A percentile compares a stretch with the other conserved stretches of the same genome.
These are phyloP conservation scores for Wallacemonas sp. DNA, from an alignment of 208 protist species.

Conservation along the genomic window DNA sequence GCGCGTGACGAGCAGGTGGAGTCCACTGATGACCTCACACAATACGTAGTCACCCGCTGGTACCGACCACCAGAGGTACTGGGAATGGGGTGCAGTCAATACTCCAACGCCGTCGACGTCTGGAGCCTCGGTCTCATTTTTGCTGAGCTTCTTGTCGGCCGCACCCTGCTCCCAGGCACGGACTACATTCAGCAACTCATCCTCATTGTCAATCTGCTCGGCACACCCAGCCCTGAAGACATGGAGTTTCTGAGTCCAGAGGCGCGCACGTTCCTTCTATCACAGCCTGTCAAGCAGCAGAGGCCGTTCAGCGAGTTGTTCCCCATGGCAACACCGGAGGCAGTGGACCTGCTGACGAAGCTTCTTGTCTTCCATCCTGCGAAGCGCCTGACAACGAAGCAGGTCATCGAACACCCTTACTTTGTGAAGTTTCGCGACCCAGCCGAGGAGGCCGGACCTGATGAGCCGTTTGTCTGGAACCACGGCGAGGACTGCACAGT, in stretches of 20 bases:
- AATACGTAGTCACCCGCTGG: slow-evolving; percentile 98
- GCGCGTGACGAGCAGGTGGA: slow-evolving; percentile 79
- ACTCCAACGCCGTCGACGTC: slow-evolving; percentile 96
- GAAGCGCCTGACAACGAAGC: slow-evolving; percentile 91
- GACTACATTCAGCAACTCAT: slow-evolving; percentile 88
- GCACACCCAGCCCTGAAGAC: slow-evolving; percentile 68
- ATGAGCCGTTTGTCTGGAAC: slow-evolving; percentile 75
- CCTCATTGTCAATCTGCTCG: slow-evolving; percentile 84
- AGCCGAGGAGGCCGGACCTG: slow-evolving; percentile 66
- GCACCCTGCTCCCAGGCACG: slow-evolving; percentile 93
- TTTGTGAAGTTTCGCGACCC: slow-evolving; percentile 90
- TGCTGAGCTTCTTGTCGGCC: slow-evolving; percentile 97
- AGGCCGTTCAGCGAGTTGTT: slow-evolving; percentile 83
- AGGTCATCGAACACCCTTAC: slow-evolving; percentile 95
- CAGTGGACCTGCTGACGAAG: slow-evolving; percentile 92
- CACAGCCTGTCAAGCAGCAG: slow-evolving; percentile 49
- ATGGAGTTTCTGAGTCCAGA: slow-evolving; percentile 90
- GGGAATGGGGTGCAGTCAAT: slow-evolving; percentile 83
- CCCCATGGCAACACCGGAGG: slow-evolving; percentile 92
- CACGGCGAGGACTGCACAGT: slow-evolving; percentile 62
- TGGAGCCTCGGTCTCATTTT: slow-evolving; percentile 98
- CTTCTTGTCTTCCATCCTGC: slow-evolving; percentile 97
- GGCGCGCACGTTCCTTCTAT: slow-evolving; percentile 65
- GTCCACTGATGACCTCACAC: slow-evolving; percentile 86
- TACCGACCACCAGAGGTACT: slow-evolving; percentile 99